phyloP scores from a whole-genome alignment of 768 basidiomycete species.

The Lactarius indigo region DNA sequence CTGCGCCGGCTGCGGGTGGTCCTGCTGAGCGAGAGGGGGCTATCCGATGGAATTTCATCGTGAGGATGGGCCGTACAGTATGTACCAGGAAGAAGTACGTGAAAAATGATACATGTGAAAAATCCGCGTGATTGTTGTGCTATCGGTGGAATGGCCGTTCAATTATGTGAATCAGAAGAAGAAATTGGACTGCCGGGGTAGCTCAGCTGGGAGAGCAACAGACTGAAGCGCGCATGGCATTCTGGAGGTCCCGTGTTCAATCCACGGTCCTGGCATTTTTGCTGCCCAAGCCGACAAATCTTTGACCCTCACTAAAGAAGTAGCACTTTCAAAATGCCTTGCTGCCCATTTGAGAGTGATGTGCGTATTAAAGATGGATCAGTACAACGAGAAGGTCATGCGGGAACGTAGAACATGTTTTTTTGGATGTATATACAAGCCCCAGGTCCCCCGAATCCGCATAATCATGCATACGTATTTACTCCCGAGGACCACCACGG shows the following conservation, averaged over 20 bases:
- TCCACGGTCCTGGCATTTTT: slow-evolving; percentile 66
- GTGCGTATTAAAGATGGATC: not conserved
- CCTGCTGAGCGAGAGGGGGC: slow-evolving; percentile 24
- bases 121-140: no score
- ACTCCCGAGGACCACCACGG: slow-evolving; percentile 79
- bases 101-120: no score
- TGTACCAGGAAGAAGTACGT: not conserved
- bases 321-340: not conserved
- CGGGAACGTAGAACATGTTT: not conserved
- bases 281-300: not conserved
- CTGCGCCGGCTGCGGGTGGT: slow-evolving; percentile 50
- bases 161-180: not conserved
- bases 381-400: not conserved
- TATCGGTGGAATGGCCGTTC: not conserved
- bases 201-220: slow-evolving; percentile 35
- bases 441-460: not conserved
- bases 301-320: not conserved
- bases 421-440: not conserved
- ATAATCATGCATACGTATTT: not conserved
- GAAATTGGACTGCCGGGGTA: slow-evolving; percentile 26
- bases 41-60: not conserved
- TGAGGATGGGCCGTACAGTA: not conserved
- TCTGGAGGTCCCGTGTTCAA: slow-evolving; percentile 80
- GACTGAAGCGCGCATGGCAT: slow-evolving; percentile 30
- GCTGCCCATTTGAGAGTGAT: not conserved